These are phyloP conservation scores for barrel medic (Medicago truncatula) DNA, from an alignment of 306 rosid species.

Conservation along the genomic window MtrunA17r5.0-ANR NC_053042.1:30929001-30929500, in stretches of 20 bases:
- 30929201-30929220: constrained; percentile 93
- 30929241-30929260: constrained; percentile 97
- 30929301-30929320: constrained; percentile 83
- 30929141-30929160: constrained; percentile 38
- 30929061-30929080: background rate
- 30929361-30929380: constrained; percentile 97
- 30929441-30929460: background rate
- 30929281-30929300: constrained; percentile 90
- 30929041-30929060: constrained; percentile 4
- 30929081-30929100: background rate
- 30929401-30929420: background rate
- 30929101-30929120: background rate
- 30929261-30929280: constrained; percentile 98
- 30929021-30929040: constrained; percentile 8
- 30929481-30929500: constrained; percentile 90
- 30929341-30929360: constrained; percentile 94
- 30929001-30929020: background rate
- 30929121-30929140: constrained; percentile 6
- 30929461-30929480: constrained; percentile 33
- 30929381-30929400: constrained; percentile 21
- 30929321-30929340: constrained; percentile 88
- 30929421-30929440: constrained; percentile 2
- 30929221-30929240: constrained; percentile 80
- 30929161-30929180: constrained; percentile 78
- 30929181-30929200: constrained; percentile 94